Conservation (phyloP, 768 basidiomycete genomes). For the Dioszegia hungarica region DNA sequence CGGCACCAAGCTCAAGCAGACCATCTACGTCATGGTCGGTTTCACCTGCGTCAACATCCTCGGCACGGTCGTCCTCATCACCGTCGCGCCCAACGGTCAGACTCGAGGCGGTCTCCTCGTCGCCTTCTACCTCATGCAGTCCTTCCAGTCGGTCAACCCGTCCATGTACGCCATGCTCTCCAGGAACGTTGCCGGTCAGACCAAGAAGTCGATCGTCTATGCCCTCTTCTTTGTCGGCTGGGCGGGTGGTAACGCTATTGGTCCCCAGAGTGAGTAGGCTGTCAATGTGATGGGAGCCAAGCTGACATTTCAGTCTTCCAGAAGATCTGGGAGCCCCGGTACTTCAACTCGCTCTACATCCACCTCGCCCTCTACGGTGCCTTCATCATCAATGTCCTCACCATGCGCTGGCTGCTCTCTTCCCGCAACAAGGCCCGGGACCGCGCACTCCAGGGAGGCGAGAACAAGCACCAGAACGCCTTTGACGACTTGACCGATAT, state of each 20-base stretch:
- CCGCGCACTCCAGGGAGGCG: conserved; percentile 16
- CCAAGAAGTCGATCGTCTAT: conserved; percentile 56
- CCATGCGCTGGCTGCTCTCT: conserved; percentile 44
- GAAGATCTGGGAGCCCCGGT: conserved; percentile 53
- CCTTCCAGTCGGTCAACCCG: conserved; percentile 13
- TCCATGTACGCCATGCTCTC: conserved; percentile 22
- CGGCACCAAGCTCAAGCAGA: conserved; percentile 46
- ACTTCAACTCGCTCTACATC: conserved; percentile 54
- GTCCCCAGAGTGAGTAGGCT: conserved; percentile 48
- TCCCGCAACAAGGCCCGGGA: conserved; percentile 45
- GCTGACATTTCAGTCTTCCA: conserved; percentile 51
- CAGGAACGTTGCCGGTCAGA: conserved; percentile 27
- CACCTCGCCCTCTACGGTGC: conserved; percentile 55
- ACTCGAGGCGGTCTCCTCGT: conserved; percentile 55
- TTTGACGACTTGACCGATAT: conserved; percentile 16
- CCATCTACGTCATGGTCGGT: conserved; percentile 53
- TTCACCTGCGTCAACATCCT: conserved; percentile 55
- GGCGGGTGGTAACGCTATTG: conserved; percentile 58
- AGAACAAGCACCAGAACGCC: conserved; percentile 1
- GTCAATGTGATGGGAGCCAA: not conserved
- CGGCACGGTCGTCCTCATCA: conserved; percentile 56
- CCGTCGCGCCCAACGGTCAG: conserved; percentile 51
- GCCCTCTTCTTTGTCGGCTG: conserved; percentile 55
- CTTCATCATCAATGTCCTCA: conserved; percentile 49
- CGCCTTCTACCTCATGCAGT: conserved; percentile 53